Conservation (phyloP, 768 basidiomycete genomes). For the Suillus americanus region DNA sequence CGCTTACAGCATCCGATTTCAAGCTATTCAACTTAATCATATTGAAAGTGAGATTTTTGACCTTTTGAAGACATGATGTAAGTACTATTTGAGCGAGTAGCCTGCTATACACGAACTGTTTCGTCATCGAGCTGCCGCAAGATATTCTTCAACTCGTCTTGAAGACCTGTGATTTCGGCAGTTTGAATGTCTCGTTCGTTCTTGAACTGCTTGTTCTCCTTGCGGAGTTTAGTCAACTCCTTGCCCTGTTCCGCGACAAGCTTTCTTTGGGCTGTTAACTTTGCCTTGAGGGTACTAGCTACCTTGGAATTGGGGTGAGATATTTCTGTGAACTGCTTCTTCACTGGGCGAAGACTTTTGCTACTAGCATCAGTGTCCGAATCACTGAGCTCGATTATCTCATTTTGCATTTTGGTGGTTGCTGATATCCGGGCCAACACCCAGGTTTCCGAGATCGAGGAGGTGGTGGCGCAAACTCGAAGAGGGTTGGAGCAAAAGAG, state of each 20-base stretch:
- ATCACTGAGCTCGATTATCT: constrained; percentile 3
- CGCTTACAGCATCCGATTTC: background rate
- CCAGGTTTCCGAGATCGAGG: background rate
- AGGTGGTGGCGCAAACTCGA: background rate
- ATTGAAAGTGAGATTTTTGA: background rate
- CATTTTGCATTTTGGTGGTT: background rate
- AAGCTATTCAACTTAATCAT: background rate
- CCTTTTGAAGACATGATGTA: background rate
- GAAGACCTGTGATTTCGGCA: constrained; percentile 7
- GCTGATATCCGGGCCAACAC: background rate
- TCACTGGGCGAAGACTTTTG: background rate
- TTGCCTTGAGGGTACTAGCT: background rate
- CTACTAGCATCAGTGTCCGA: background rate
- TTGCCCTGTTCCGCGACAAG: background rate
- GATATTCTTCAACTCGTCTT: constrained; percentile 4
- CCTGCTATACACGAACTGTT: background rate
- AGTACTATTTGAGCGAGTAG: background rate
- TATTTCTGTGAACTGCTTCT: background rate
- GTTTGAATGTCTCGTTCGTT: constrained; percentile 1
- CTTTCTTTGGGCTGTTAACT: background rate
- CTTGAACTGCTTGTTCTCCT: constrained; percentile 3
- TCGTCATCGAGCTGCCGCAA: background rate
- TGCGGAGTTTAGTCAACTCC: constrained; percentile 5
- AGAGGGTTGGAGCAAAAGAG: background rate
- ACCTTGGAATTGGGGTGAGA: background rate